Base-by-base conservation (phyloP, 495 filamentous ascomycete genomes). In the Aspergillus mulundensis region DNA sequence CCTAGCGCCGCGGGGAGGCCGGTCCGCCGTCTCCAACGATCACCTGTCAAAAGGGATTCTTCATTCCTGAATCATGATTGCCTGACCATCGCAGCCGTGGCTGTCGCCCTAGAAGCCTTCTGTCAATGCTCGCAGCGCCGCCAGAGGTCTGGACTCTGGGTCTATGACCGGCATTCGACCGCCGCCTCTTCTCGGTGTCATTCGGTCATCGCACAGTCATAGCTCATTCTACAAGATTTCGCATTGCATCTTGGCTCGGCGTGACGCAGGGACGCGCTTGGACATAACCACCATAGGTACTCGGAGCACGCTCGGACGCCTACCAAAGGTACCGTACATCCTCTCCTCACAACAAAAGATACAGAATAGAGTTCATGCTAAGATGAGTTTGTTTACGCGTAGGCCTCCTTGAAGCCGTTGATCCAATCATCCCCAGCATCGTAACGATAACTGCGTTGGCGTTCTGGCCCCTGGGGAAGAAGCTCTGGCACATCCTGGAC, bases 21-120 rank as follows among this genome's bases (percentile, higher is more conserved):
- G 53, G 58, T 30, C 58, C 60, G 64, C 54, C 49, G 60, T 57
- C 56, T 20, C 47, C 56, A 64, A 45, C 40, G 51, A 56, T 55
- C 53, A 30, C 53, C 57, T 51, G 61, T 63, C 61, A 63, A 30
- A 58, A 34, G 56, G 52, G 51, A 56, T 2, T 40, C 38, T 16
- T 40, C 15, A 40, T 3, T 40, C 38, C 12, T 40, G 38, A 40
- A 40, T 40, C 14, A 47, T 56, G 40, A 45, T 45, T 53, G 40
- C 40, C 51, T 5, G 18, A 20, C n/a, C 20, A 8, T 38, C n/a
- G 30, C 16, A 4, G 34, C 12, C 19, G 12, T 34, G 40, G 46
- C 39, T 56, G 40, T 42, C 46, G 28, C 32, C 41, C 24, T 42
- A n/a, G n/a, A n/a, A n/a, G n/a, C 23, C 36, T 46, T 18, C 12